Conservation (phyloP, 2,329 filamentous ascomycete genomes). For the Aspergillus quadrilineatus region DNA sequence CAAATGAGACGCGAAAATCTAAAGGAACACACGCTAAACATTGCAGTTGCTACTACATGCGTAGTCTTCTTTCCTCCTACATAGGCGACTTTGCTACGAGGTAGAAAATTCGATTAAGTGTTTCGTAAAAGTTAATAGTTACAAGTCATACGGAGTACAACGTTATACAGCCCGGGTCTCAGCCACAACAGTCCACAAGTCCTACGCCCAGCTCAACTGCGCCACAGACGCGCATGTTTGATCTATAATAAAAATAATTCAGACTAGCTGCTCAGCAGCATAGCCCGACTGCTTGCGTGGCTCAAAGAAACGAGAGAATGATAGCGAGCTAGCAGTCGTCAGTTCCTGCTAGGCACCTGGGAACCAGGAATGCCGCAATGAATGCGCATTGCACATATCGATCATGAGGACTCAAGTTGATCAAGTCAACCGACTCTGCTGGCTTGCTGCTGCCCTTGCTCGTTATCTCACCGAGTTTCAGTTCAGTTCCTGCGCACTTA, state of each 20-base stretch:
- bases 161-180: neutral
- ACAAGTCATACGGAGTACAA: neutral
- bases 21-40: no score
- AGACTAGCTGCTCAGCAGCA: neutral
- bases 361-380: neutral
- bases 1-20: no score
- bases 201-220: neutral
- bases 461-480: neutral
- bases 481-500: slow-evolving; percentile 12
- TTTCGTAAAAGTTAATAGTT: neutral
- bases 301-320: neutral
- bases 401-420: neutral
- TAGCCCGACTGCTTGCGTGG: neutral
- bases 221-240: neutral
- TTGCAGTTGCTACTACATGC: no score
- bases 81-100: neutral
- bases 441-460: neutral
- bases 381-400: neutral
- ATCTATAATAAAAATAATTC: neutral
- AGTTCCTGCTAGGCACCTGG: neutral
- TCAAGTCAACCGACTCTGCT: neutral
- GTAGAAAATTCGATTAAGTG: neutral
- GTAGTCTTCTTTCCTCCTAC: no score
- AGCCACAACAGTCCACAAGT: neutral
- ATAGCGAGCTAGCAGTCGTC: neutral